phyloP scores from a whole-genome alignment of 2,329 filamentous ascomycete genomes.

The Neurospora sp. region DNA sequence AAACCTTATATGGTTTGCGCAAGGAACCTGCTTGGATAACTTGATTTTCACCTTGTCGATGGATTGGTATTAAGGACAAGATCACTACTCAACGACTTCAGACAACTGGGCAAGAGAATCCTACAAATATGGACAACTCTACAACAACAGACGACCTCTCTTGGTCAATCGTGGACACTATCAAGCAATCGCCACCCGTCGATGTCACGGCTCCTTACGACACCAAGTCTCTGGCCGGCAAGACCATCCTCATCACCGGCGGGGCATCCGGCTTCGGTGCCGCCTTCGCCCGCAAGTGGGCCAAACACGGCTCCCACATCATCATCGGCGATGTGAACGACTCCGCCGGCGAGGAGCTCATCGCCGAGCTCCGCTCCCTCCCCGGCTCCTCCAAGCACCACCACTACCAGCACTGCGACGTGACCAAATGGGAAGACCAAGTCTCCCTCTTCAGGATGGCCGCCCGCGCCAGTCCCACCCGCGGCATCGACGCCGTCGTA shows the following conservation, averaged over 20 bases:
- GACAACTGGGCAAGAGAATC: neutral
- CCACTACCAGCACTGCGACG: constrained; percentile 51
- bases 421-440: constrained; percentile 55
- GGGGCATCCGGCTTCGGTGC: constrained; percentile 52
- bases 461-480: constrained; percentile 39
- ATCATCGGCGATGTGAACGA: constrained; percentile 55
- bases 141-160: constrained; percentile 6
- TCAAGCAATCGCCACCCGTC: constrained; percentile 30
- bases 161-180: constrained; percentile 10
- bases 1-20: neutral
- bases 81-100: neutral
- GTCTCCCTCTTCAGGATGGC: constrained; percentile 53
- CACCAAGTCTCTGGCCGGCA: constrained; percentile 35
- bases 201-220: constrained; percentile 36
- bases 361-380: constrained; percentile 37
- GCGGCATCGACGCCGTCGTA: constrained; percentile 52
- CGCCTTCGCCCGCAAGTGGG: constrained; percentile 43
- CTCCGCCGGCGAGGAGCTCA: constrained; percentile 41
- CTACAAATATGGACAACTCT: neutral
- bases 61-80: neutral
- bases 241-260: constrained; percentile 54
- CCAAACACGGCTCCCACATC: constrained; percentile 45
- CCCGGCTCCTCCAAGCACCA: constrained; percentile 32
- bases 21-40: neutral
- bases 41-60: neutral